Conservation (phyloP, 2,329 filamentous ascomycete species). For the Thielaviopsis musarum region DNA sequence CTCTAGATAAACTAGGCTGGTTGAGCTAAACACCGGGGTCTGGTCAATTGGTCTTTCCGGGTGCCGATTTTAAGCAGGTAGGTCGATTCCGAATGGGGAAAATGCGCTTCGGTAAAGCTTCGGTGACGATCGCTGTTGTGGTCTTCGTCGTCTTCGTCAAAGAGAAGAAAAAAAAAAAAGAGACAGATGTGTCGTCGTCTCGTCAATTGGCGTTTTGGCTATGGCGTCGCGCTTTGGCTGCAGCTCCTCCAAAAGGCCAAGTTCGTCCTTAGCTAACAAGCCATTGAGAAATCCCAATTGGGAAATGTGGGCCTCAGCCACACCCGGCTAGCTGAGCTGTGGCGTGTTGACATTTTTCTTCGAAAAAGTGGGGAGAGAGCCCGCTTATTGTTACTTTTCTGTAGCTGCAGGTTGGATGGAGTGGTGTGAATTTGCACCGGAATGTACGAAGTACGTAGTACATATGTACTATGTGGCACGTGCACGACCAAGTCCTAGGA, state of each 20-base stretch:
- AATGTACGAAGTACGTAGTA: neutral
- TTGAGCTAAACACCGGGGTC: neutral
- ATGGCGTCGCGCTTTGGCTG: neutral
- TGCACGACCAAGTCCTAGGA: neutral
- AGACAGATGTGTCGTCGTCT: neutral
- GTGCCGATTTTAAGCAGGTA: neutral
- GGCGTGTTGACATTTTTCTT: too few species aligned
- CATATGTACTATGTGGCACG: neutral
- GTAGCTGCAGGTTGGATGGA: neutral
- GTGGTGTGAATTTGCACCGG: neutral
- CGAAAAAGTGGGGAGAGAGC: neutral
- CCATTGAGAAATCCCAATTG: neutral
- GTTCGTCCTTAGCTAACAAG: conserved; percentile 5
- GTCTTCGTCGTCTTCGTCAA: neutral
- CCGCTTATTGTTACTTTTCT: neutral
- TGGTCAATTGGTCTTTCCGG: neutral
- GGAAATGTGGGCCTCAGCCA: neutral
- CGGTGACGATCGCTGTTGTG: neutral
- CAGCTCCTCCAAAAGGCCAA: conserved; percentile 8
- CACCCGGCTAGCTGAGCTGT: neutral
- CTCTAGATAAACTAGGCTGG: neutral
- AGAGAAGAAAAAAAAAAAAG: neutral
- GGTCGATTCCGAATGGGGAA: neutral
- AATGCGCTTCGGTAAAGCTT: neutral
- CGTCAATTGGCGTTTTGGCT: neutral